Base-by-base conservation (phyloP, 208 protist species). In the Trichomonas gallinae region DNA sequence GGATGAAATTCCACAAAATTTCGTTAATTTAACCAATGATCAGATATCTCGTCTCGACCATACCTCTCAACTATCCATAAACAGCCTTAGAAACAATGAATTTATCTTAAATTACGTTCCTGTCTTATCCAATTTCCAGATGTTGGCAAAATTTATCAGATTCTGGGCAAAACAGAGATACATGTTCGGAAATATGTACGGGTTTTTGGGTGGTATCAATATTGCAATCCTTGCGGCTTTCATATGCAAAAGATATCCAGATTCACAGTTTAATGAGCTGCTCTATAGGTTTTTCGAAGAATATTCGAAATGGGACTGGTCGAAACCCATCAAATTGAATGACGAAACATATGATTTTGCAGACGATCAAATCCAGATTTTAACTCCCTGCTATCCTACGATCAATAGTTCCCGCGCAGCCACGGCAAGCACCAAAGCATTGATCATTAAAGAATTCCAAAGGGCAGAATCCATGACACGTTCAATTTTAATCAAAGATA, bases 151-250 rank as follows among this genome's bases (percentile, higher is more conserved):
- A 48, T 85, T 63, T 26, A 48, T 96, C 26, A 72, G 63, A 83
- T 42, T n/a, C 0, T 96, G 93, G 93, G 46, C 93, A 72, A 81
- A 96, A 83, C 4, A 96, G 26, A 31, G 93, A 34, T 34, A 51
- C 23, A 26, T 96, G 83, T 96, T 81, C 34, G 48, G 51, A 34
- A 96, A 96, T 45, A 21, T 96, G 23, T 85, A 85, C 44, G 93
- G 93, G 10, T 96, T 83, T 45, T 17, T 96, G 15, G 51, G 51
- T 36, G 93, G 93, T 40, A 51, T 96, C 4, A 96, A 83, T 83
- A 42, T 26, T 17, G n/a, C 93, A n/a, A 34, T 96, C 3, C 36
- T 96, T 21, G 36, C n/a, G 4, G 93, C 93, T 23, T 38, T 36
- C 6, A 85, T 83, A 15, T 96, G 48, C 40, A 49, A 96, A 48